Evolutionary conservation across 23 red algal species (phyloP).

Genomic region (Pyropia haitanensis): DNA sequence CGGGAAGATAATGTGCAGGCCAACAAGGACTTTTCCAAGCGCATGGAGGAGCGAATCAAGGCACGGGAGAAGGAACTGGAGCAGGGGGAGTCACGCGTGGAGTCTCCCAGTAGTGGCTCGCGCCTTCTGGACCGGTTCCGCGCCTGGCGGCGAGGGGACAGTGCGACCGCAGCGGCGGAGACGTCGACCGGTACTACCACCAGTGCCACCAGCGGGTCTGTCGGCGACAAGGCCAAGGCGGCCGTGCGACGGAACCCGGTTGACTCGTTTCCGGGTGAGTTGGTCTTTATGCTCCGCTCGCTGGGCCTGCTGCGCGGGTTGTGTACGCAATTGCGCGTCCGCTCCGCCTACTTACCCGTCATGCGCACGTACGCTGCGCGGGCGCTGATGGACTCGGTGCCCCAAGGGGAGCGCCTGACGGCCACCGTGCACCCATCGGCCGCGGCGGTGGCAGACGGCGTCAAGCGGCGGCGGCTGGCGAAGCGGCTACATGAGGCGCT

Average conservation of each 20-base stretch:
- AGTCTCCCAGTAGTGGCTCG: too few relatives aligned
- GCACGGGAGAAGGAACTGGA: too few relatives aligned
- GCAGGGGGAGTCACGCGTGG: too few relatives aligned
- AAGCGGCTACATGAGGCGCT: conserved; percentile 14
- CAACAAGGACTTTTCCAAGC: background rate
- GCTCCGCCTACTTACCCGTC: conserved; percentile 35
- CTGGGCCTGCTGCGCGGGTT: conserved; percentile 65
- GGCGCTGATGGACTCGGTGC: conserved; percentile 15
- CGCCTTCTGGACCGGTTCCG: too few relatives aligned
- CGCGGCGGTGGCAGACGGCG: background rate
- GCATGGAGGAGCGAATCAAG: too few relatives aligned
- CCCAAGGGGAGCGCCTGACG: conserved; percentile 10
- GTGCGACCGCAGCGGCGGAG: too few relatives aligned
- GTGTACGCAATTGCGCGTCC: conserved; percentile 31
- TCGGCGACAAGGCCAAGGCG: background rate
- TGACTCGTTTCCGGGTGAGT: conserved; percentile 55
- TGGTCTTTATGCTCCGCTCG: conserved; percentile 69
- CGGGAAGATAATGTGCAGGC: conserved; percentile 21
- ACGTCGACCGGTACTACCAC: too few relatives aligned
- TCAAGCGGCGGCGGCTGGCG: background rate
- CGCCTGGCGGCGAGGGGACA: too few relatives aligned
- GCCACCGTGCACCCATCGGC: conserved; percentile 14
- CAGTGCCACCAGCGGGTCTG: too few relatives aligned
- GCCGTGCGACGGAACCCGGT: conserved; percentile 17
- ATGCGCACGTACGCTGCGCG: conserved; percentile 38